phyloP scores from a whole-genome alignment of 352 stramenopile species.

The Phytophthora nicotianae region DNA sequence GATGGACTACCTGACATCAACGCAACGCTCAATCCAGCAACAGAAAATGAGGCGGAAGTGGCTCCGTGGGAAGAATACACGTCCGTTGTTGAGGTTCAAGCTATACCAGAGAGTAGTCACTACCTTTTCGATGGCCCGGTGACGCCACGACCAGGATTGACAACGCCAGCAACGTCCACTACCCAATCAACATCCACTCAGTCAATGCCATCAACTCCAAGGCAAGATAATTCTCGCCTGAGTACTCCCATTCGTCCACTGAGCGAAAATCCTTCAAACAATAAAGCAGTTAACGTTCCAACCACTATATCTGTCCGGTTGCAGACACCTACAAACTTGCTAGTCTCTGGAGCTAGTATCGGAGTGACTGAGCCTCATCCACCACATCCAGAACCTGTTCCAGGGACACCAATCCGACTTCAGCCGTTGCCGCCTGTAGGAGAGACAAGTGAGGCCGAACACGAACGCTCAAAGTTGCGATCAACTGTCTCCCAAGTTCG shows the following conservation, averaged over 20 bases:
- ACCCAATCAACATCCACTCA: slow-evolving; percentile 1
- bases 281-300: not conserved
- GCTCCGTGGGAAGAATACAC: slow-evolving; percentile 26
- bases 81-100: slow-evolving; percentile 7
- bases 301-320: not conserved
- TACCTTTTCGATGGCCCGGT: slow-evolving; percentile 38
- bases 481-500: not conserved
- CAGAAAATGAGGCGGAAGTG: slow-evolving; percentile 10
- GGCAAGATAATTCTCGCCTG: slow-evolving; percentile 16
- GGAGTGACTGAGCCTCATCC: not conserved
- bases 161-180: slow-evolving; percentile 13
- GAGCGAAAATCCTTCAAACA: not conserved
- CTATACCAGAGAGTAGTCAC: slow-evolving; percentile 19
- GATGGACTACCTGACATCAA: not conserved
- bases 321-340: not conserved
- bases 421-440: slow-evolving; percentile 10
- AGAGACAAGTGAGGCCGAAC: not conserved
- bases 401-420: slow-evolving; percentile 8
- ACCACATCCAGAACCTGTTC: slow-evolving; percentile 7
- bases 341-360: slow-evolving; percentile 7
- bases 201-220: slow-evolving; percentile 10
- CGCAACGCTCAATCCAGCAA: slow-evolving; percentile 1
- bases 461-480: not conserved
- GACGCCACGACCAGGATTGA: slow-evolving; percentile 11
- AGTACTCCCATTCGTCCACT: not conserved